Conservation (phyloP, 2,329 filamentous ascomycete species). For the Aspergillus sp. region DNA sequence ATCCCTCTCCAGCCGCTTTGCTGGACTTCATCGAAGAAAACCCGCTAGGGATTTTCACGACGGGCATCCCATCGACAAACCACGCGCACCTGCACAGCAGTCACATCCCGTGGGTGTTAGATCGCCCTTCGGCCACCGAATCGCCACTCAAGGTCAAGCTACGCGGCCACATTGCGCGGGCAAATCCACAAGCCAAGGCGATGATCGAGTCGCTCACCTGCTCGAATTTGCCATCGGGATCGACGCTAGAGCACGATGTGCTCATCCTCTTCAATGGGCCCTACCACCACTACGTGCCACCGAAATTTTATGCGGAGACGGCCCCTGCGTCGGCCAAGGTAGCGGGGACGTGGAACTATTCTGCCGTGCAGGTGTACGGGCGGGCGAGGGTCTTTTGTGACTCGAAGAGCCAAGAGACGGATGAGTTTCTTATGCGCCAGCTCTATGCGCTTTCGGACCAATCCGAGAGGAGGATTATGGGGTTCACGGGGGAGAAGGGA, state of each 20-base stretch:
- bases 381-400: slow-evolving; percentile 60
- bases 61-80: slow-evolving; percentile 57
- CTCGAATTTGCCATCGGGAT: not conserved
- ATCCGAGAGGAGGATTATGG: slow-evolving; percentile 62
- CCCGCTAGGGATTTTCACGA: slow-evolving; percentile 66
- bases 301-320: slow-evolving; percentile 69
- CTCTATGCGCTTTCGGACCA: slow-evolving; percentile 49
- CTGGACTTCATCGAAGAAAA: slow-evolving; percentile 58
- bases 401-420: slow-evolving; percentile 50
- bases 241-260: slow-evolving; percentile 52
- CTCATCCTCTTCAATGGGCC: slow-evolving; percentile 65
- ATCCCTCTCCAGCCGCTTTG: not conserved
- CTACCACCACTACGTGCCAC: slow-evolving; percentile 67
- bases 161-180: slow-evolving; percentile 65
- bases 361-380: slow-evolving; percentile 68
- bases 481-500: slow-evolving; percentile 55
- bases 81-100: slow-evolving; percentile 61
- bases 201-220: slow-evolving; percentile 55
- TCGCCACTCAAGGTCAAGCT: slow-evolving; percentile 40
- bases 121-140: slow-evolving; percentile 49
- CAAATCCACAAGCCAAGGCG: slow-evolving; percentile 67
- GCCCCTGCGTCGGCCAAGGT: slow-evolving; percentile 68
- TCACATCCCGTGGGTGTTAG: slow-evolving; percentile 65
- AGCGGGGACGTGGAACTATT: slow-evolving; percentile 73
- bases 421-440: slow-evolving; percentile 55